Percentiles rank a stretch among this genome's conserved stretches.
Conservation (phyloP, 805 yeast species). For the Schwanniomyces yamadae region DNA sequence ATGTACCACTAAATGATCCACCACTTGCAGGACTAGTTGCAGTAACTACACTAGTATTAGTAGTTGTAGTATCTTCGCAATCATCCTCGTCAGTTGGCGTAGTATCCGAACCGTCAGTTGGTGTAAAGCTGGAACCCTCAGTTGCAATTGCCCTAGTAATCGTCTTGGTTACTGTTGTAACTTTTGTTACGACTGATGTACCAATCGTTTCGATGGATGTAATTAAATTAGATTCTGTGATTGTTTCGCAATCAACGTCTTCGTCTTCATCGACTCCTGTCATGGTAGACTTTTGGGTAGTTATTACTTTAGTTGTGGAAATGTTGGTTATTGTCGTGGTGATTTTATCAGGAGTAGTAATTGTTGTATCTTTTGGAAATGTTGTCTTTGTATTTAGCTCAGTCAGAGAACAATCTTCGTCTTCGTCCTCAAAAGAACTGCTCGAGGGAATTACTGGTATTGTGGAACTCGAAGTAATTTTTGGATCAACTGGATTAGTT, state of each 20-base stretch:
- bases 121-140: slow-evolving; percentile 1
- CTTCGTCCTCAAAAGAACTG: too few species aligned
- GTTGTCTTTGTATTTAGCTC: too few species aligned
- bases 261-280: slow-evolving; percentile 4
- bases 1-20: neutral
- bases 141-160: slow-evolving; percentile 2
- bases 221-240: neutral
- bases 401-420: too few species aligned
- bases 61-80: slow-evolving; percentile 8
- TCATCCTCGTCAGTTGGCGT: slow-evolving; percentile 11
- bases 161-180: slow-evolving; percentile 1
- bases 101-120: slow-evolving; percentile 1
- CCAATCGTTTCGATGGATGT: slow-evolving; percentile 1
- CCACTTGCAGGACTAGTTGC: neutral
- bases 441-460: too few species aligned
- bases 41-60: neutral
- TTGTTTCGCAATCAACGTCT: slow-evolving; percentile 8
- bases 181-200: neutral
- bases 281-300: neutral
- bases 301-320: too few species aligned
- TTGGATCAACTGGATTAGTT: too few species aligned
- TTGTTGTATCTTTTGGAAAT: too few species aligned
- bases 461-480: too few species aligned
- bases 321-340: too few species aligned
- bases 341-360: too few species aligned